Percentiles rank a stretch among this genome's conserved stretches.
Conservation (phyloP, 202 grass and related monocot species). For the Eragrostis tef region DNA sequence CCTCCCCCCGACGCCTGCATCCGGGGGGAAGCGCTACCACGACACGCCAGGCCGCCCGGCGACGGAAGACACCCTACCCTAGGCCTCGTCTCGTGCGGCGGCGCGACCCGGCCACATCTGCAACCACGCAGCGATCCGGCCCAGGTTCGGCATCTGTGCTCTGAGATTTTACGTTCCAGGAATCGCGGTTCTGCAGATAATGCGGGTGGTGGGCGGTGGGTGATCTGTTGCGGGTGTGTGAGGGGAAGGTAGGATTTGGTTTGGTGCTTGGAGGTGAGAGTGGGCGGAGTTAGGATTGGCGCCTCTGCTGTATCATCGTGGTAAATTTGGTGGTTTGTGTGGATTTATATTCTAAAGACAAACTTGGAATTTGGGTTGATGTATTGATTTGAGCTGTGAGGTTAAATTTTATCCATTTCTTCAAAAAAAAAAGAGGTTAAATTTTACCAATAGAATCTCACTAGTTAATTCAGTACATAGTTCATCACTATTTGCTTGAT, state of each 20-base stretch:
- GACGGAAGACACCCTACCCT: conserved; percentile 5
- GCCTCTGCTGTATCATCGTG: not conserved
- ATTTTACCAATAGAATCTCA: not conserved
- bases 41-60: not conserved
- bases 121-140: not conserved
- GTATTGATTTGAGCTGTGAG: not conserved
- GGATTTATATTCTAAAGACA: not conserved
- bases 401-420: conserved; percentile 29
- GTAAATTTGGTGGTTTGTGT: not conserved
- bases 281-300: conserved; percentile 8
- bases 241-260: not conserved
- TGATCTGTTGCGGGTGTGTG: not conserved
- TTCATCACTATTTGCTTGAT: not conserved
- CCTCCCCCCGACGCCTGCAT: conserved; percentile 25
- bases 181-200: not conserved
- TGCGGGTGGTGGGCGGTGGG: conserved; percentile 13
- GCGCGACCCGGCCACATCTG: not conserved
- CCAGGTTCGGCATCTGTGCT: conserved; percentile 7
- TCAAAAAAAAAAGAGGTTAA: no score
- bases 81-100: not conserved
- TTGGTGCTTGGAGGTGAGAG: not conserved
- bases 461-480: not conserved
- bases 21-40: conserved; percentile 30
- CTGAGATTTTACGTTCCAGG: not conserved
- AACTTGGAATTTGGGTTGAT: not conserved